Percentiles rank a stretch among this genome's conserved stretches.
Conservation (phyloP, 2,329 filamentous ascomycete species). For the Fusarium sp. region DNA sequence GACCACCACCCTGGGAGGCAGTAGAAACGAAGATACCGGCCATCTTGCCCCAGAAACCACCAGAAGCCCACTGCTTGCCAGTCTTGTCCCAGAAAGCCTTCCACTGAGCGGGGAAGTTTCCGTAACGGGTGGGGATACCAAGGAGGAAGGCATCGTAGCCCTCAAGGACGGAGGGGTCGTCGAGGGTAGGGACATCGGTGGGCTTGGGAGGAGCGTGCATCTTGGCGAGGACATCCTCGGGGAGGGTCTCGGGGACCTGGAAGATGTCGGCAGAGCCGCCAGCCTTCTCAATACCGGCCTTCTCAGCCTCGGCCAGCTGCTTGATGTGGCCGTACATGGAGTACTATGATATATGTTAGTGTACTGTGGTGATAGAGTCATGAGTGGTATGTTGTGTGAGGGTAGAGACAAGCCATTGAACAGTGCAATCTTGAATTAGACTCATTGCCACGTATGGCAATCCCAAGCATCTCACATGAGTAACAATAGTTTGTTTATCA, state of each 20-base stretch:
- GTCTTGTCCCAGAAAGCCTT: conserved; percentile 94
- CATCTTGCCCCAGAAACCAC: conserved; percentile 86
- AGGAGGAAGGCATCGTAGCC: conserved; percentile 89
- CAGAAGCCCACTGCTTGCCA: conserved; percentile 82
- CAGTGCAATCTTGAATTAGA: background rate
- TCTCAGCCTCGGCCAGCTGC: conserved; percentile 87
- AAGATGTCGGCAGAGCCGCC: conserved; percentile 84
- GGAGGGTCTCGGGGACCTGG: conserved; percentile 90
- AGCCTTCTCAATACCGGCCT: conserved; percentile 87
- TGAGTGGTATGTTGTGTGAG: background rate
- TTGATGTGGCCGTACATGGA: conserved; percentile 94
- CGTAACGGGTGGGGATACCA: conserved; percentile 94
- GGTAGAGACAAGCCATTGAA: background rate
- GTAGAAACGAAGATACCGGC: conserved; percentile 92
- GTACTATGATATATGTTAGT: conserved; percentile 67
- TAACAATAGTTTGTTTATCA: background rate
- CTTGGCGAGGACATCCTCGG: conserved; percentile 83
- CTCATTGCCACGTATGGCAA: background rate
- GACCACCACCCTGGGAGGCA: conserved; percentile 85
- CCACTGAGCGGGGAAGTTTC: conserved; percentile 97
- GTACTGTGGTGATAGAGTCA: background rate
- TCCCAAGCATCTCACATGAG: background rate
- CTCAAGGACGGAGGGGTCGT: conserved; percentile 68
- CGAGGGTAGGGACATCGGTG: conserved; percentile 70
- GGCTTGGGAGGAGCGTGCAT: conserved; percentile 89